phyloP scores from a whole-genome alignment of 768 basidiomycete species.

The Wakefieldia striispora region DNA sequence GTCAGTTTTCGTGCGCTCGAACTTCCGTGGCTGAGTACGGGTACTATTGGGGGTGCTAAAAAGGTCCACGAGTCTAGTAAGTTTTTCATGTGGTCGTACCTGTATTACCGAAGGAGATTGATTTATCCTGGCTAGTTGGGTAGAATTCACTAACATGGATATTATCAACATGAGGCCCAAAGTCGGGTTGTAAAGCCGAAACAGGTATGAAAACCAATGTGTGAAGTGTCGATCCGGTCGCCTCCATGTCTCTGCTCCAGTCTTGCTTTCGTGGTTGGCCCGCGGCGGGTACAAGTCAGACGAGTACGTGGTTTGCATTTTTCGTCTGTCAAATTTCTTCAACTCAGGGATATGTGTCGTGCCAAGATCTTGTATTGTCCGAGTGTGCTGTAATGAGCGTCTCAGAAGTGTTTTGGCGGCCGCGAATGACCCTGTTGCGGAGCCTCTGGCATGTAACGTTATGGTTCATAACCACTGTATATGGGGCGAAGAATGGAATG shows the following conservation, averaged over 20 bases:
- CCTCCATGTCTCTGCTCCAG: neutral
- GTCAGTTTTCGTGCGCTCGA: too few species aligned
- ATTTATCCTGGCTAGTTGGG: too few species aligned
- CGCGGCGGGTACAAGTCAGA: neutral
- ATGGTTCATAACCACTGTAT: neutral
- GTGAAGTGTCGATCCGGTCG: neutral
- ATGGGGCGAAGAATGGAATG: conserved; percentile 2
- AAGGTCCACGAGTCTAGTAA: too few species aligned
- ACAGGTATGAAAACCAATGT: neutral
- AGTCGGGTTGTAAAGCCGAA: neutral
- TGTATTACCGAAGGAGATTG: too few species aligned
- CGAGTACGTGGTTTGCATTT: neutral
- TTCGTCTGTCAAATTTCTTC: too few species aligned
- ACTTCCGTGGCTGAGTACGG: too few species aligned
- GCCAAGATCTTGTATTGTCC: neutral
- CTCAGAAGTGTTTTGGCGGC: neutral
- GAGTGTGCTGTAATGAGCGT: neutral
- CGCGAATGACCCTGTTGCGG: neutral
- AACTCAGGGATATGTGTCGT: neutral
- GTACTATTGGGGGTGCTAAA: too few species aligned
- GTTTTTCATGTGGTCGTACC: too few species aligned
- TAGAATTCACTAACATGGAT: too few species aligned
- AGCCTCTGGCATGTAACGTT: too few species aligned
- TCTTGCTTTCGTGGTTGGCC: neutral
- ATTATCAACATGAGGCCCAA: too few species aligned